Percentiles rank a stretch among this genome's conserved stretches.
Evolutionary conservation across 176 grass and related monocot genomes (phyloP).

Genomic region (Elymus sibiricus): DNA sequence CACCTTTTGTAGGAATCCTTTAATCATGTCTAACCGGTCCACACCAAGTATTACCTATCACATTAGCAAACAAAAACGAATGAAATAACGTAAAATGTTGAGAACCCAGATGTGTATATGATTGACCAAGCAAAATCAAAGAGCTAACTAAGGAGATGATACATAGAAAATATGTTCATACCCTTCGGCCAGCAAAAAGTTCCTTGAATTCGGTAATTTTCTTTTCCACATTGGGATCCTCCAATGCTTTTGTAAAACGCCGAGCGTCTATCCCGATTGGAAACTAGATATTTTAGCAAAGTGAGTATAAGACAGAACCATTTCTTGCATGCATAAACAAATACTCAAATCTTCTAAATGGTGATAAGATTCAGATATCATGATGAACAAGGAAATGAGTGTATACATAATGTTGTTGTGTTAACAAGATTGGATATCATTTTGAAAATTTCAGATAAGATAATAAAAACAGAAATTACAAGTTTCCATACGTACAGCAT

Average conservation of each 20-base stretch:
- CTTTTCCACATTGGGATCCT: constrained; percentile 6
- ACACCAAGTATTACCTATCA: constrained; percentile 91
- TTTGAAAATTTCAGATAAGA: neutral
- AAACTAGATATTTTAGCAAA: constrained; percentile 71
- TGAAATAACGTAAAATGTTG: neutral
- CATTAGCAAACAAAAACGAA: constrained; percentile 11
- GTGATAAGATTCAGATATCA: neutral
- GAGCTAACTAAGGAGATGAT: neutral
- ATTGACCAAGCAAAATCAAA: neutral
- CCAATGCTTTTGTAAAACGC: constrained; percentile 55
- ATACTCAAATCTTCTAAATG: neutral
- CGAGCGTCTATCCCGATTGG: constrained; percentile 95
- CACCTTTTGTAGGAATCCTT: constrained; percentile 95
- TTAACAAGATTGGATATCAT: neutral
- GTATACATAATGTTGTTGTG: neutral
- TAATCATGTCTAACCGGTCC: constrained; percentile 95
- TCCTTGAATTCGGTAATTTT: too few relatives aligned
- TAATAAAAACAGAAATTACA: neutral
- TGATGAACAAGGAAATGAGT: neutral
- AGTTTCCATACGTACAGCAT: constrained; percentile 51
- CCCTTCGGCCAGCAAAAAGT: constrained; percentile 56
- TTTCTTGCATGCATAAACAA: constrained; percentile 2
- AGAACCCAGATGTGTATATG: neutral
- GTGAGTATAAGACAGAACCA: constrained; percentile 27
- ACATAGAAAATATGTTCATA: constrained; percentile 21